These are phyloP conservation scores for Bipolaris bicolor DNA, from an alignment of 2,329 filamentous ascomycete genomes.

Conservation along the genomic window DNA sequence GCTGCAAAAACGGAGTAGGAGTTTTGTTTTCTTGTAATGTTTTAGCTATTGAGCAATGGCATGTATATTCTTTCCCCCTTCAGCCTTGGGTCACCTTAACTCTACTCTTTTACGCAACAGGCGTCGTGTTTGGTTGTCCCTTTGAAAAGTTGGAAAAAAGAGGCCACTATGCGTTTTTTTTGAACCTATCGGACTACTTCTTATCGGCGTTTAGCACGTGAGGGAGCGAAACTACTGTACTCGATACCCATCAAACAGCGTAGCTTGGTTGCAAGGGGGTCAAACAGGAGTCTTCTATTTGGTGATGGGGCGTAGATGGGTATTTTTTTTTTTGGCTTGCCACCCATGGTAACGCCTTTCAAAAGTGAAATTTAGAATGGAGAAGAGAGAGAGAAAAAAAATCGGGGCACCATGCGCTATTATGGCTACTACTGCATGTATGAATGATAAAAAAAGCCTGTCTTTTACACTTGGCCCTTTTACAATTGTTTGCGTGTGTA, in stretches of 20 bases:
- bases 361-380: neutral
- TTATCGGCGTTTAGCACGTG: neutral
- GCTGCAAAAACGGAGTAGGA: constrained; percentile 15
- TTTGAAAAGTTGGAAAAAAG: neutral
- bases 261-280: neutral
- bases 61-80: neutral
- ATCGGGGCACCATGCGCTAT: no score
- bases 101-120: neutral
- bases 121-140: neutral
- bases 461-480: neutral
- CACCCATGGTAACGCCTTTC: neutral
- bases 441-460: neutral
- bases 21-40: neutral
- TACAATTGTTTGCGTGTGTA: no score
- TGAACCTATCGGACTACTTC: neutral
- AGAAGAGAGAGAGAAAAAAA: neutral
- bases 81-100: neutral
- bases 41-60: neutral
- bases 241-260: neutral
- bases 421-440: neutral
- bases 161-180: neutral
- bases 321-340: neutral
- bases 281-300: no score
- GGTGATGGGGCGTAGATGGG: neutral
- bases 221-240: neutral